phyloP scores from a whole-genome alignment of 257 asterid species.

The Lavandula angustifolia region DNA sequence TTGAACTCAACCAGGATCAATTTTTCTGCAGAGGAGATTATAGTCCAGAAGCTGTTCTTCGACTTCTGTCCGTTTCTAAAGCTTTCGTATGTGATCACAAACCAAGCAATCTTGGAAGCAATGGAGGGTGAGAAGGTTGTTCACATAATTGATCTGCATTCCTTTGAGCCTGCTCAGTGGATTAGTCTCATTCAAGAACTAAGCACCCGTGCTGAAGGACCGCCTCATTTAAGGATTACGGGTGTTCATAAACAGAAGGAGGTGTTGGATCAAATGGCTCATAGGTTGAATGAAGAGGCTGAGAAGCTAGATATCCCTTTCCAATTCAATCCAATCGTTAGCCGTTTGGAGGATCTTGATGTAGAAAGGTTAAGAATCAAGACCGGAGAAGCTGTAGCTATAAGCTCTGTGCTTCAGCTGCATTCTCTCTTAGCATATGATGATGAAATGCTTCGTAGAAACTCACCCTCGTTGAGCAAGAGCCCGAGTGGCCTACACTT shows the following conservation, averaged over 20 bases:
- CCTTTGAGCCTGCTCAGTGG: slow-evolving; percentile 72
- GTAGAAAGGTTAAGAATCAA: slow-evolving; percentile 56
- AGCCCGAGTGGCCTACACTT: slow-evolving; percentile 33
- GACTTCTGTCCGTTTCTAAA: slow-evolving; percentile 67
- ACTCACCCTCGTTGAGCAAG: slow-evolving; percentile 34
- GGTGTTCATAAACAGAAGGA: slow-evolving; percentile 58
- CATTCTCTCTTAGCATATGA: slow-evolving; percentile 60
- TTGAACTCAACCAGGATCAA: slow-evolving; percentile 49
- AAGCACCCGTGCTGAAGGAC: slow-evolving; percentile 56
- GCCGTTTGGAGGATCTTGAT: slow-evolving; percentile 58
- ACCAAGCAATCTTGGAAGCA: slow-evolving; percentile 71
- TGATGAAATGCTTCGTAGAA: slow-evolving; percentile 39
- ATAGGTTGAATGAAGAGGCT: slow-evolving; percentile 53
- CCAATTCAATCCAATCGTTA: slow-evolving; percentile 58
- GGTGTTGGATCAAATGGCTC: slow-evolving; percentile 60
- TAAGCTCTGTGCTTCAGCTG: slow-evolving; percentile 58
- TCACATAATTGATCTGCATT: slow-evolving; percentile 62
- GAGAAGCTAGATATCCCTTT: slow-evolving; percentile 67
- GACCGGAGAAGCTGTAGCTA: slow-evolving; percentile 72
- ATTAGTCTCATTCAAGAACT: slow-evolving; percentile 53
- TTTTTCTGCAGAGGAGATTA: slow-evolving; percentile 38
- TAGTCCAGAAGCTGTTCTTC: slow-evolving; percentile 48
- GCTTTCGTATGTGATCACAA: slow-evolving; percentile 65
- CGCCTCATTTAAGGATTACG: slow-evolving; percentile 68
- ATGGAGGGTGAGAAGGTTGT: slow-evolving; percentile 76